These are phyloP conservation scores for Talaromyces funiculosus DNA, from an alignment of 2,329 filamentous ascomycete species.

Conservation along the genomic window DNA sequence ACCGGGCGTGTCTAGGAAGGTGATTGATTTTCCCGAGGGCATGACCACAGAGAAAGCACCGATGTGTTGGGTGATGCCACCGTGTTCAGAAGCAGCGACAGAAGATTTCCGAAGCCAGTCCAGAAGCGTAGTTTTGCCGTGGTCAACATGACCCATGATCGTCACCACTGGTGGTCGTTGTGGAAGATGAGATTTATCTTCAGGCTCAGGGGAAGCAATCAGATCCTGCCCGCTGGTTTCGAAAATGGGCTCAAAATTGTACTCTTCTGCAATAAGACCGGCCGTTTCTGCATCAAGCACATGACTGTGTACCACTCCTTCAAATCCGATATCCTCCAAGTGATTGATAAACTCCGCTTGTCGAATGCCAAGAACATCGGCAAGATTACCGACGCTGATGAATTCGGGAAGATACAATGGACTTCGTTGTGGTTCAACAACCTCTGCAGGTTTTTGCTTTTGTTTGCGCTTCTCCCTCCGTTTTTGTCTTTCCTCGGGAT, in stretches of 20 bases:
- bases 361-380: slow-evolving; percentile 66
- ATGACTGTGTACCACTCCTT: slow-evolving; percentile 74
- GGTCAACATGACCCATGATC: slow-evolving; percentile 99
- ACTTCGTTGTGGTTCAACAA: slow-evolving; percentile 42
- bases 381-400: slow-evolving; percentile 80
- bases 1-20: slow-evolving; percentile 93
- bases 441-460: slow-evolving; percentile 34
- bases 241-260: slow-evolving; percentile 80
- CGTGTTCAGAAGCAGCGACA: slow-evolving; percentile 83
- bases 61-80: slow-evolving; percentile 97
- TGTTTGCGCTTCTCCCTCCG: slow-evolving; percentile 29
- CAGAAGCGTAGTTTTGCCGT: slow-evolving; percentile 94
- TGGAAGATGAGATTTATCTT: slow-evolving; percentile 64
- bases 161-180: slow-evolving; percentile 86
- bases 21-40: slow-evolving; percentile 81
- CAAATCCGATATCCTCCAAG: slow-evolving; percentile 81
- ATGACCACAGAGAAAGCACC: slow-evolving; percentile 91
- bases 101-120: slow-evolving; percentile 92
- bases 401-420: slow-evolving; percentile 80
- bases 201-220: slow-evolving; percentile 60
- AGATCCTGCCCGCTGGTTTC: slow-evolving; percentile 65
- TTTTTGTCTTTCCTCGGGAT: slow-evolving; percentile 31
- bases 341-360: slow-evolving; percentile 66
- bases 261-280: slow-evolving; percentile 83
- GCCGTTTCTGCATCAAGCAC: slow-evolving; percentile 88